Conservation (phyloP, 2,329 filamentous ascomycete genomes). For the Ophiocordyceps australis region DNA sequence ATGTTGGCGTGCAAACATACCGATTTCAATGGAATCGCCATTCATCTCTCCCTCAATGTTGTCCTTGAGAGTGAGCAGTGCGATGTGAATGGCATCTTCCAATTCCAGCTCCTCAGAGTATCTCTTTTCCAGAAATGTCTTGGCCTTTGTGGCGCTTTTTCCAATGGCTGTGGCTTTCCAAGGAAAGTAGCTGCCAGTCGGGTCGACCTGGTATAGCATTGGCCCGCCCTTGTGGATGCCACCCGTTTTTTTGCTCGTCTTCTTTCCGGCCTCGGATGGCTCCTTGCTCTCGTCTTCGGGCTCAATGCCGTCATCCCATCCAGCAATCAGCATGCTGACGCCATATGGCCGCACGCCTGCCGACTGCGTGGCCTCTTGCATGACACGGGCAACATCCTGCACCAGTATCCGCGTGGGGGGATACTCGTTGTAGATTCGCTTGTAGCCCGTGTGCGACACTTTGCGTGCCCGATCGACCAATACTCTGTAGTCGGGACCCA, state of each 20-base stretch:
- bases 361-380: constrained; percentile 97
- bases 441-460: constrained; percentile 95
- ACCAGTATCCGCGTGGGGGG: constrained; percentile 98
- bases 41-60: constrained; percentile 99
- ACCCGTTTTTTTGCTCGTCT: constrained; percentile 70
- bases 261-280: constrained; percentile 40
- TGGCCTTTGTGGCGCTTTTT: constrained; percentile 94
- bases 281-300: constrained; percentile 54
- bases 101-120: constrained; percentile 95
- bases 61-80: constrained; percentile 91
- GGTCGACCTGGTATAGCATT: constrained; percentile 96
- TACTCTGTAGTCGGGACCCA: constrained; percentile 96
- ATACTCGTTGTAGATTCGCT: constrained; percentile 99
- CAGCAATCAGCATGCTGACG: constrained; percentile 85
- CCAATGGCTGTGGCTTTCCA: constrained; percentile 99
- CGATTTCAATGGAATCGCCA: constrained; percentile 95
- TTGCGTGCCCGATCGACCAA: constrained; percentile 96
- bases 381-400: constrained; percentile 90
- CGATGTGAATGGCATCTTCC: constrained; percentile 97
- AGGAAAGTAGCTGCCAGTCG: constrained; percentile 96
- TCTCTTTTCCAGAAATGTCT: constrained; percentile 98
- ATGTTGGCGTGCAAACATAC: no score
- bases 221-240: constrained; percentile 91
- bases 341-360: constrained; percentile 95
- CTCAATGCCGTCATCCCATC: constrained; percentile 94